Evolutionary conservation across 108 stramenopile genomes (phyloP).

Genomic region (Skeletonema menzelii): DNA sequence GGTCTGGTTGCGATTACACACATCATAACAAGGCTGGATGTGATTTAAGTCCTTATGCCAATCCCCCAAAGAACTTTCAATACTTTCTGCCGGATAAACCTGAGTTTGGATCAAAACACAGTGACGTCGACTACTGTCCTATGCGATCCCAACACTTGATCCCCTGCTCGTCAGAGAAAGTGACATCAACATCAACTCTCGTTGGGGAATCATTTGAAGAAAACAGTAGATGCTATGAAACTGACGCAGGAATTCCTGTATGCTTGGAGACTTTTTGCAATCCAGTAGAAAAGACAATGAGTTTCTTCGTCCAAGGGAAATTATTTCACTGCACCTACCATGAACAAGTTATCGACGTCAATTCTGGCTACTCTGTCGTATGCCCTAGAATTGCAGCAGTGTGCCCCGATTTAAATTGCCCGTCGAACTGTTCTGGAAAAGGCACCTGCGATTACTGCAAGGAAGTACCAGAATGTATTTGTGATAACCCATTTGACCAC

Average conservation of each 20-base stretch:
- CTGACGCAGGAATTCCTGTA: slow-evolving; percentile 28
- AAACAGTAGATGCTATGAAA: slow-evolving; percentile 44
- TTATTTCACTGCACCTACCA: slow-evolving; percentile 46
- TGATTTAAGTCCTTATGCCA: slow-evolving; percentile 20
- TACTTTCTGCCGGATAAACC: slow-evolving; percentile 25
- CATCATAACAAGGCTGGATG: slow-evolving; percentile 50
- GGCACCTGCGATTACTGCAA: slow-evolving; percentile 46
- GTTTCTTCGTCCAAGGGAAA: slow-evolving; percentile 34
- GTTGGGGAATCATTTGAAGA: slow-evolving; percentile 28
- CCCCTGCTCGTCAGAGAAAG: slow-evolving; percentile 32
- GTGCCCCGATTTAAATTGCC: slow-evolving; percentile 49
- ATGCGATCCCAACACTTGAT: slow-evolving; percentile 40
- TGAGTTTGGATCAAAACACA: slow-evolving; percentile 33
- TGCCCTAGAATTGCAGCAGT: slow-evolving; percentile 43
- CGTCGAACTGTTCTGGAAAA: slow-evolving; percentile 46
- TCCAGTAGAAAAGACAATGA: slow-evolving; percentile 39
- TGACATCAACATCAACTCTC: slow-evolving; percentile 25
- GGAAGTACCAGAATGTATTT: slow-evolving; percentile 33
- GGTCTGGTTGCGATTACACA: slow-evolving; percentile 48
- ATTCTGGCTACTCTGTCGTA: slow-evolving; percentile 11
- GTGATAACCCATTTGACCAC: slow-evolving; percentile 37
- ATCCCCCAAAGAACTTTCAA: slow-evolving; percentile 19
- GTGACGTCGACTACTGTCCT: slow-evolving; percentile 30
- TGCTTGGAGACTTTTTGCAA: slow-evolving; percentile 49
- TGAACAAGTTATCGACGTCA: slow-evolving; percentile 36